Evolutionary conservation across 1,139 yeast genomes (phyloP), one percentile per base, ranked within the genome.

Genomic region (Hyphopichia buzzinii): DNA sequence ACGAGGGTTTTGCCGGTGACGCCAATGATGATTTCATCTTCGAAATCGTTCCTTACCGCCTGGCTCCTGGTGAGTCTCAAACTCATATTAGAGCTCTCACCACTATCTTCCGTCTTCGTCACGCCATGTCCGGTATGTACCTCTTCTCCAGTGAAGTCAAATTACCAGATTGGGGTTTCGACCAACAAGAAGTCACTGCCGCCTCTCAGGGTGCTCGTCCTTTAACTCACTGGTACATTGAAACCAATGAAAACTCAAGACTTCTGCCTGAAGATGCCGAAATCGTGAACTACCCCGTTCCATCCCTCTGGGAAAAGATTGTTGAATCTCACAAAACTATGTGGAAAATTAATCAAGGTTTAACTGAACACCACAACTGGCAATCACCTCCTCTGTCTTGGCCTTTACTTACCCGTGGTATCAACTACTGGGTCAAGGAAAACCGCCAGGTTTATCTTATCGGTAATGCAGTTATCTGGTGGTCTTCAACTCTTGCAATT

Each of bases 121-220:
- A 94, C 57, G 89, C 94, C 35, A 79, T 86, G 82, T 75, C 92
- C 26, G 96, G 96, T 36, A 81, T 95, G 64, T 83, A 84, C 54
- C 71, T 94, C 52, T 92, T 90, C 63, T 87, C 97, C 19, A 89
- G 87, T 56, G 81, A 78, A 44, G 83, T 79, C 35, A 87, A 86
- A 62, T 77, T 92, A 49, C 98, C 98, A 40, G 83, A 81, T 40
- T 92, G 97, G 97, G 98, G 92, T 3, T 89, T 84, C 54, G 94
- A 84, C 50, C 98, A 94, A 67, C 97, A 88, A 63, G 99, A 92
- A 68, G 98, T 94, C 34, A 82, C 96, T 8, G 79, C 96, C 63
- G 94, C 97, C 35, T 70, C 79, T 35, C 87, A 81, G 52, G 97
- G 97, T 56, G 74, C 77, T 42, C 66, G 81, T 48, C 77, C 80